A percentile compares a stretch with the other conserved stretches of the same genome.
Conservation (phyloP, 1,139 yeast genomes). For the Wickerhamiella infanticola region DNA sequence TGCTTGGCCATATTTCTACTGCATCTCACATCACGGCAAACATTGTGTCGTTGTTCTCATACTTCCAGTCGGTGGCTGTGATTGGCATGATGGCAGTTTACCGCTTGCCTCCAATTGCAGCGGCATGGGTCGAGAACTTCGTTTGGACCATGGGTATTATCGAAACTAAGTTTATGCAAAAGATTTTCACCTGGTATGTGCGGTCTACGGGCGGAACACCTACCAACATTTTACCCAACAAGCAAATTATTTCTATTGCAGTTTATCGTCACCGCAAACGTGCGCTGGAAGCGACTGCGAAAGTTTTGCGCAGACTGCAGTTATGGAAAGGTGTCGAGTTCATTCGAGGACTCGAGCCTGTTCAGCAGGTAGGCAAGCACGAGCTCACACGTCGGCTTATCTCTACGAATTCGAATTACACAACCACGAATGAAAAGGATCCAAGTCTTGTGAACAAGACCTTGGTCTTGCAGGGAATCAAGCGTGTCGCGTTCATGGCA, state of each 20-base stretch:
- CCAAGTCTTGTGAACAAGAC: slow-evolving; percentile 42
- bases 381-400: slow-evolving; percentile 8
- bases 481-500: slow-evolving; percentile 76
- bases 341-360: background rate
- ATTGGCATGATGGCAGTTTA: slow-evolving; percentile 94
- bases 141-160: slow-evolving; percentile 94
- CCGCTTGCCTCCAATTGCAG: slow-evolving; percentile 88
- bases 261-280: slow-evolving; percentile 42
- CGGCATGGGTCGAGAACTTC: slow-evolving; percentile 97
- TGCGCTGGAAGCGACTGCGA: slow-evolving; percentile 6
- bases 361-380: background rate
- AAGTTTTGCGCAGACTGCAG: background rate
- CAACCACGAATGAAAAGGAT: slow-evolving; percentile 61
- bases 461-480: slow-evolving; percentile 74
- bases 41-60: slow-evolving; percentile 79
- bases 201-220: slow-evolving; percentile 92
- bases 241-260: slow-evolving; percentile 49
- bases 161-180: slow-evolving; percentile 63
- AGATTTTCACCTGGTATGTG: slow-evolving; percentile 82
- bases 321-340: background rate
- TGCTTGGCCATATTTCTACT: slow-evolving; percentile 78
- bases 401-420: slow-evolving; percentile 22
- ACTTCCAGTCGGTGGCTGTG: slow-evolving; percentile 87
- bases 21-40: slow-evolving; percentile 96
- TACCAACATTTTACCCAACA: slow-evolving; percentile 50